Base-by-base conservation (phyloP, 2,329 filamentous ascomycete genomes). In the Alternaria arborescens region DNA sequence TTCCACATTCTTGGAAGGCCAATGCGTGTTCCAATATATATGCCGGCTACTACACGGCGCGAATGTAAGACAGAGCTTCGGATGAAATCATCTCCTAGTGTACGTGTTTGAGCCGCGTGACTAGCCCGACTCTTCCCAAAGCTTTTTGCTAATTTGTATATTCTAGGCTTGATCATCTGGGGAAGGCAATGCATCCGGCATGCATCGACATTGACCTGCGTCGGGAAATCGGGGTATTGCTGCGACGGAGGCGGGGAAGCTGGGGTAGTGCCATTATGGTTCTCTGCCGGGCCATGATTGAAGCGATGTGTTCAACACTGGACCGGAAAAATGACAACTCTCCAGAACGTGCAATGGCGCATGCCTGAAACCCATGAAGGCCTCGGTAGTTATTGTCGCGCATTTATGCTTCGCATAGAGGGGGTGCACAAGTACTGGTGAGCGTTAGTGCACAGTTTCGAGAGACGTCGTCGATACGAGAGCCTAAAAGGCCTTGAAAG, bases 151-250 rank as follows among this genome's bases (percentile, higher is more conserved):
- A 24, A 26, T 26, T 43, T 42, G 4, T 43, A 4, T 20, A 11
- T 20, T 22, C 26, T 6, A 32, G 26, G 40, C 24, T 41, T 41
- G 26, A 28, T 43, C 12, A 36, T 41, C 52, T 41, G 54, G 34
- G 24, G 36, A 26, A 41, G 41, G 41, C 14, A 32, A 28, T 52
- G 34, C 6, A 38, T 60, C 42, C 46, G 52, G 20, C 28, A 52
- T 52, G 44, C 54, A 38, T 46, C 4, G 36, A 34, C 36, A 11
- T 26, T 50, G 52, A 59, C 55, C 46, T 64, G 60, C 60, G 32
- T 40, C 69, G 69, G 69, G 8, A 41, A 47, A 52, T 68, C 69
- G 69, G 69, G 57, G 10, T 30, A 69, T 55, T 36, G 43, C 41
- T 56, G 14, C 16, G 42, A 65, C 66, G 20, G 67, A 55, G 43